Percentiles rank a stretch among this genome's conserved stretches.
Evolutionary conservation across 2,329 filamentous ascomycete genomes (phyloP).

Genomic region (Fusarium phyllophilum): DNA sequence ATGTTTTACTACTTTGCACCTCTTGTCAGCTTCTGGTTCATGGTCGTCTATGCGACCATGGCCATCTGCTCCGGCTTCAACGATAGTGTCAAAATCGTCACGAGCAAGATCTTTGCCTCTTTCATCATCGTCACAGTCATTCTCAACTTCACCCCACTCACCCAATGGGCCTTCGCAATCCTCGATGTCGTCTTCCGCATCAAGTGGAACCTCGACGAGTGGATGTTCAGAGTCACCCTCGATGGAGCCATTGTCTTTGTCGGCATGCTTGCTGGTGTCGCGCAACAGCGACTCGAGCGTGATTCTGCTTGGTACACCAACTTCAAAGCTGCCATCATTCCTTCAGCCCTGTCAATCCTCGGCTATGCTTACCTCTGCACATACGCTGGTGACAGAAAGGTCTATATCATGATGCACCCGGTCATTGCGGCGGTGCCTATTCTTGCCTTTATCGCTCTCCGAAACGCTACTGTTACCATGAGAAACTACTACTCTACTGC

Average conservation of each 20-base stretch:
- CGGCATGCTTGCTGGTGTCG: slow-evolving; percentile 59
- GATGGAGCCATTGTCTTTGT: slow-evolving; percentile 67
- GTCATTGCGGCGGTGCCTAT: slow-evolving; percentile 65
- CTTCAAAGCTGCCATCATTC: slow-evolving; percentile 34
- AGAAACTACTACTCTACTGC: slow-evolving; percentile 50
- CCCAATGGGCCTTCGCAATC: slow-evolving; percentile 39
- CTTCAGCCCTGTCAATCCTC: slow-evolving; percentile 41
- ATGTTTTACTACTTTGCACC: slow-evolving; percentile 67
- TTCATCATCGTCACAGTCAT: slow-evolving; percentile 53
- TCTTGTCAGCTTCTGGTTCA: slow-evolving; percentile 70
- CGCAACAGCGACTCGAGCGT: slow-evolving; percentile 36
- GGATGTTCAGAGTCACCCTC: slow-evolving; percentile 61
- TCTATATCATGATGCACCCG: slow-evolving; percentile 62
- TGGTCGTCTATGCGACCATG: slow-evolving; percentile 65
- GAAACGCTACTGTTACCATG: slow-evolving; percentile 52
- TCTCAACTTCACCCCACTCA: slow-evolving; percentile 24
- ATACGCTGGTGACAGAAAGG: slow-evolving; percentile 7
- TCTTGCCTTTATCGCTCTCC: slow-evolving; percentile 60
- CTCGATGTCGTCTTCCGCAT: slow-evolving; percentile 57
- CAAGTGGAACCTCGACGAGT: slow-evolving; percentile 59
- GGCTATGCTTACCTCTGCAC: slow-evolving; percentile 43
- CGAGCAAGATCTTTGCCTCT: slow-evolving; percentile 57
- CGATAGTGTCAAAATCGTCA: slow-evolving; percentile 52
- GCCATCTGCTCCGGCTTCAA: slow-evolving; percentile 55
- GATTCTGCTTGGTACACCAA: slow-evolving; percentile 31